phyloP scores from a whole-genome alignment of 495 filamentous ascomycete species.

The Aspergillus olivimuriae region DNA sequence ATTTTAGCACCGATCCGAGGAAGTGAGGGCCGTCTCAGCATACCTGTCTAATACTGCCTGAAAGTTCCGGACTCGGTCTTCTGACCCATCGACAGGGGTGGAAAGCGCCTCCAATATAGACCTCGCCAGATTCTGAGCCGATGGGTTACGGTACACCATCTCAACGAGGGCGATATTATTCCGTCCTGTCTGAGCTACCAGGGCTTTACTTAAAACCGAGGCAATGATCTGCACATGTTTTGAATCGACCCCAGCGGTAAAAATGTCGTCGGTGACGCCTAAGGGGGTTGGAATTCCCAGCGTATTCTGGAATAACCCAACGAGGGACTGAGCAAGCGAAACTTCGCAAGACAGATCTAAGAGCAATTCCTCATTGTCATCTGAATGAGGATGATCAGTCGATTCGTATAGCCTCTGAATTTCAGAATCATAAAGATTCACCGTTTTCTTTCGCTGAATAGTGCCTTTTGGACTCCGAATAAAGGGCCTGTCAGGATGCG shows the following conservation, averaged over 20 bases:
- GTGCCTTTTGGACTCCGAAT: slow-evolving; percentile 45
- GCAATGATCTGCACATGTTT: slow-evolving; percentile 7
- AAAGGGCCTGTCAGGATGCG: slow-evolving; percentile 42
- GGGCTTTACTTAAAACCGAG: background rate
- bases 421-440: slow-evolving; percentile 42
- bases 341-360: slow-evolving; percentile 3
- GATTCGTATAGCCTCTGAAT: slow-evolving; percentile 37
- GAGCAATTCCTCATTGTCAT: no score
- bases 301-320: background rate
- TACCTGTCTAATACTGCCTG: no score
- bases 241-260: slow-evolving; percentile 7
- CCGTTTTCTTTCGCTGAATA: slow-evolving; percentile 38
- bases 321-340: background rate
- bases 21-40: no score
- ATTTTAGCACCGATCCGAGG: background rate
- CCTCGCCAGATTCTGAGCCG: no score
- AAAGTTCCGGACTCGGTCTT: no score
- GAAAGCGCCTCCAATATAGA: no score
- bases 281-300: background rate
- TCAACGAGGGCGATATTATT: no score
- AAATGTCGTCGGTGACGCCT: slow-evolving; percentile 5
- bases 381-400: background rate
- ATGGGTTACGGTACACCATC: no score
- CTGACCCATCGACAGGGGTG: no score
- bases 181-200: background rate